Evolutionary conservation across 257 asterid species (phyloP), one percentile per base, ranked within the genome.

Genomic region (Primulina eburnea): DNA sequence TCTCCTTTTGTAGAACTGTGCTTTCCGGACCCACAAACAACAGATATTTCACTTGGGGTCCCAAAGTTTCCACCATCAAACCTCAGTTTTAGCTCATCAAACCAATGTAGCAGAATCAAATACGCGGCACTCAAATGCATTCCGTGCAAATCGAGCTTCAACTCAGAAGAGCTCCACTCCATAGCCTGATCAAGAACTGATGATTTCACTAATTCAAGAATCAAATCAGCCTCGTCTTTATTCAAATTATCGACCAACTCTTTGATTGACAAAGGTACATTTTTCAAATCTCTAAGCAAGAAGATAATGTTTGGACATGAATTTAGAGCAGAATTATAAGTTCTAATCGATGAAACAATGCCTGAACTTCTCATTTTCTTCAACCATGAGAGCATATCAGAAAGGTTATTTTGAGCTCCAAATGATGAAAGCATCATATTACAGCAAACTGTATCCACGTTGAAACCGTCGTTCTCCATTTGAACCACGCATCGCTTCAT

Each of bases 111-210:
- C 83, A 93, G 75, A 12, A 90, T 72, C 88, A 93, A 60, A 81
- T 84, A 93, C 3, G 95, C 84, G 24, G 85, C 65, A 38, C 83
- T 78, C 79, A 83, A 71, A 82, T 93, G 99, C 97, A 90, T 84
- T 47, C 96, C 97, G 12, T 93, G 99, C 88, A 90, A 75, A 81
- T 93, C 96, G 85, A 90, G 73, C 85, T 86, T 90, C 90, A 87
- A 47, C 79, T 80, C 91, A 4, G 78, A 76, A 24, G 84, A 72
- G 16, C 73, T 76, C 87, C 92, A 84, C 75, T 78, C 86, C 85
- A 82, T 81, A 28, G 72, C 84, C 74, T 82, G 79, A 69, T 86
- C 86, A 65, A 87, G 35, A 73, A 88, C 80, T 0, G 75, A 64
- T 8, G 88, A 79, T 61, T 78, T 77, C 77, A 82, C 62, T 86